Base-by-base conservation (phyloP, 768 basidiomycete genomes). In the Kwoniella newhampshirensis region DNA sequence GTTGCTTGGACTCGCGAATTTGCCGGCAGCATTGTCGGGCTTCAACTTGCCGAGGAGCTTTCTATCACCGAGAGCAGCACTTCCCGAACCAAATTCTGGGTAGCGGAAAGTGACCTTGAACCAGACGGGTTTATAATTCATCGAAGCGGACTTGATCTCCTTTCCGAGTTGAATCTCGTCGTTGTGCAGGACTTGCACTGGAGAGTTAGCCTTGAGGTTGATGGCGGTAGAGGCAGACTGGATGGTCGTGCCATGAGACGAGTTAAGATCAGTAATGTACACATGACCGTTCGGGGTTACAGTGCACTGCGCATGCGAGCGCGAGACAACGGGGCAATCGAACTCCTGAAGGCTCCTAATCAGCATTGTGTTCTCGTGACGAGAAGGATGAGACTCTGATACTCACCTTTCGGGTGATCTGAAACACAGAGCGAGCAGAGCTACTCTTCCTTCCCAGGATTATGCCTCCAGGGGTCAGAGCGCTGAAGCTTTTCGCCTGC, bases 241-340 rank as follows among this genome's bases (percentile, higher is more conserved):
- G 49, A 68, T 58, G 41, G 18, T 37, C 6, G 61, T 63, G n/a
- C 62, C 61, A 43, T 68, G 67, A 21, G 50, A 21, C 2, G 64
- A 65, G n/a, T 44, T 47, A 7, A 68, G 57, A 46, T 68, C 67
- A 28, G 47, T 59, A 25, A 68, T n/a, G 54, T 62, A 62, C 23
- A 68, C 56, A 25, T 55, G 59, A 11, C 58, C 61, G 3, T 56
- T 50, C 9, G 39, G 39, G 4, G 58, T 62, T 40, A 66, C 39
- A 27, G 37, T 50, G 2, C 65, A 30, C 20, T 52, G 55, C 20
- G 58, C 56, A 41, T 68, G 67, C 32, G 26, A 18, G 13, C 64
- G 61, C 26, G 67, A 68, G 20, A 63, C 28, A 21, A 63, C 52
- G 8, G 67, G 53, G 17, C 43, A 56, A 1, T 51, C 44, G 54